Evolutionary conservation across 345 rosid genomes (phyloP), one percentile per base, ranked within the genome.

Genomic region (Euphorbia lathyris): DNA sequence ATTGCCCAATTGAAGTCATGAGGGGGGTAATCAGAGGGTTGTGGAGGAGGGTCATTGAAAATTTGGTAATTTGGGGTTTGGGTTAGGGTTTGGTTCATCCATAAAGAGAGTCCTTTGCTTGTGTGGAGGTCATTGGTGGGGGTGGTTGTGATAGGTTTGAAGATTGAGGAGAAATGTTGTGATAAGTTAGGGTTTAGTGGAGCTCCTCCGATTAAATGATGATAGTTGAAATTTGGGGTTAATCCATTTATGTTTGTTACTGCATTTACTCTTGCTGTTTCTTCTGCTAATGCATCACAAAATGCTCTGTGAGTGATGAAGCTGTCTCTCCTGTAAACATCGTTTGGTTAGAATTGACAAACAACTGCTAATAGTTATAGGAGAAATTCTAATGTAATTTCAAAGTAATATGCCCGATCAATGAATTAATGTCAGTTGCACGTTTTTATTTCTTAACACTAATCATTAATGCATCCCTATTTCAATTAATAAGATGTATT

Each of bases 291-390:
- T 14, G 99, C 99, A 45, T 92, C 97, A 56, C 99, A 95, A 74
- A 90, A 95, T 5, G 99, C 99, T 76, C 99, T 84, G n/a, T 95
- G 99, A 9, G 97, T 95, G 48, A 95, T 81, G 73, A 95, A 95
- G 71, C 97, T 95, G 70, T 95, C 99, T 63, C 97, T 77, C 86
- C 99, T 95, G 87, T 77, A 22, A 20, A 5, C 58, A 55, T 20
- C 23, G 29, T 20, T 14, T 20, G 38, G 7, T 34, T 2, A 34
- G 38, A n/a, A n/a, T n/a, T n/a, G n/a, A n/a, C n/a, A n/a, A n/a
- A n/a, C n/a, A n/a, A n/a, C n/a, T n/a, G n/a, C n/a, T n/a, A n/a
- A n/a, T n/a, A n/a, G n/a, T n/a, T n/a, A n/a, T n/a, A n/a, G n/a
- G n/a, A n/a, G n/a, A n/a, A n/a, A n/a, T n/a, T n/a, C n/a, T n/a